Percentiles rank a stretch among this genome's conserved stretches.
Conservation (phyloP, 2,329 filamentous ascomycete species). For the Aspergillus glaucus region DNA sequence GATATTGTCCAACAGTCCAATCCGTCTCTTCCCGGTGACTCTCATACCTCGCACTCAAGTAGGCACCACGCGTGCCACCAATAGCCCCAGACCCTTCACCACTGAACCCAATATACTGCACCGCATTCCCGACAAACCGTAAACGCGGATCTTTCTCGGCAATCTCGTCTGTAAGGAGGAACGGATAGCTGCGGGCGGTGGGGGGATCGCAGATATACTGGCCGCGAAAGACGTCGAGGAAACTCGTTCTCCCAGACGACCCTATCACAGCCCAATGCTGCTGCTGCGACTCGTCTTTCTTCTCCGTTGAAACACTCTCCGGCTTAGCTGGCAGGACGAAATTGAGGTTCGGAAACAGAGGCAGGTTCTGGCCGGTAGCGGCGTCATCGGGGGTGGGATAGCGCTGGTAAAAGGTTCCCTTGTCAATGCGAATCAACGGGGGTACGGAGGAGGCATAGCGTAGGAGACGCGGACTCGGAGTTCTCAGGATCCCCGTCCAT, state of each 20-base stretch:
- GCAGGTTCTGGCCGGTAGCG: conserved; percentile 54
- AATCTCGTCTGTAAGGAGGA: conserved; percentile 60
- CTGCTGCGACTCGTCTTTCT: conserved; percentile 15
- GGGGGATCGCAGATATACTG: conserved; percentile 70
- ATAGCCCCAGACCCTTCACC: conserved; percentile 55
- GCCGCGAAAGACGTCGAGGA: conserved; percentile 73
- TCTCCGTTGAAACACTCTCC: neutral
- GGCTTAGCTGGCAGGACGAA: conserved; percentile 59
- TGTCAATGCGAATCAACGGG: conserved; percentile 64
- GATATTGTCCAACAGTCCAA: conserved; percentile 73
- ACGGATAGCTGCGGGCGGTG: conserved; percentile 69
- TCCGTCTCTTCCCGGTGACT: conserved; percentile 79
- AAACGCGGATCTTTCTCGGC: conserved; percentile 45
- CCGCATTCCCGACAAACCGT: conserved; percentile 58
- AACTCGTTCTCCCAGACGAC: conserved; percentile 71
- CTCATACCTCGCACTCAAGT: conserved; percentile 86
- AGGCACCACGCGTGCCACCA: conserved; percentile 57
- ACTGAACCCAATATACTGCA: conserved; percentile 88
- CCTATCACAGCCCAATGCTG: conserved; percentile 82
- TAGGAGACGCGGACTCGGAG: neutral
- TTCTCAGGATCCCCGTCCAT: conserved; percentile 10
- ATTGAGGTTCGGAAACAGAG: conserved; percentile 65
- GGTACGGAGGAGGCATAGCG: conserved; percentile 10
- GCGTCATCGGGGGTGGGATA: conserved; percentile 52
- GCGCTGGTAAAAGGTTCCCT: conserved; percentile 76